phyloP scores from a whole-genome alignment of 1,284 basidiomycete genomes.

The Cryptococcus deneoformans region DNA sequence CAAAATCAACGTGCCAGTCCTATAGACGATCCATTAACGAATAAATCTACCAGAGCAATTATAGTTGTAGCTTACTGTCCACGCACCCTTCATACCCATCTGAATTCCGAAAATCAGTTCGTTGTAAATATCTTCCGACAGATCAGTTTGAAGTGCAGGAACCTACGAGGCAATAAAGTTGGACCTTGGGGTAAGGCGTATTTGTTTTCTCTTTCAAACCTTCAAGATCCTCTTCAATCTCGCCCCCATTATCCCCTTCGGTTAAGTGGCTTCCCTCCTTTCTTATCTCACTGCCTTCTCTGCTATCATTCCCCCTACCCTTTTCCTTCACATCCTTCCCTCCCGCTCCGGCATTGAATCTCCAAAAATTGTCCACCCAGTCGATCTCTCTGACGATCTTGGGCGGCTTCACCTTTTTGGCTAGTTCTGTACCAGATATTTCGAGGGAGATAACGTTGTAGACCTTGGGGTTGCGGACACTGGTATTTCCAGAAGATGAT shows the following conservation, averaged over 20 bases:
- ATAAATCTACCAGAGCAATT: constrained; percentile 5
- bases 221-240: constrained; percentile 2
- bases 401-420: constrained; percentile 75
- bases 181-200: constrained; percentile 79
- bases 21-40: constrained; percentile 40
- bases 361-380: constrained; percentile 81
- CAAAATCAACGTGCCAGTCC: constrained; percentile 98
- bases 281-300: constrained; percentile 56
- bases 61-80: constrained; percentile 65
- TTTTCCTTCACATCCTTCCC: background rate
- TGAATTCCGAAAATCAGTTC: constrained; percentile 46
- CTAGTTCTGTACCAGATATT: constrained; percentile 72
- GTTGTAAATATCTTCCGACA: background rate
- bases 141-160: background rate
- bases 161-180: constrained; percentile 94
- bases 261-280: background rate
- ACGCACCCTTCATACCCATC: constrained; percentile 59
- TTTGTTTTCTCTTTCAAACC: constrained; percentile 13
- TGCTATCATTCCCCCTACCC: constrained; percentile 55
- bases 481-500: constrained; percentile 9
- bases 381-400: constrained; percentile 83
- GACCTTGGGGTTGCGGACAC: constrained; percentile 61
- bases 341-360: background rate
- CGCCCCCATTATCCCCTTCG: too few relatives aligned
- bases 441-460: constrained; percentile 88